phyloP scores from a whole-genome alignment of 169 alveolate species.

The Theileria sp. region DNA sequence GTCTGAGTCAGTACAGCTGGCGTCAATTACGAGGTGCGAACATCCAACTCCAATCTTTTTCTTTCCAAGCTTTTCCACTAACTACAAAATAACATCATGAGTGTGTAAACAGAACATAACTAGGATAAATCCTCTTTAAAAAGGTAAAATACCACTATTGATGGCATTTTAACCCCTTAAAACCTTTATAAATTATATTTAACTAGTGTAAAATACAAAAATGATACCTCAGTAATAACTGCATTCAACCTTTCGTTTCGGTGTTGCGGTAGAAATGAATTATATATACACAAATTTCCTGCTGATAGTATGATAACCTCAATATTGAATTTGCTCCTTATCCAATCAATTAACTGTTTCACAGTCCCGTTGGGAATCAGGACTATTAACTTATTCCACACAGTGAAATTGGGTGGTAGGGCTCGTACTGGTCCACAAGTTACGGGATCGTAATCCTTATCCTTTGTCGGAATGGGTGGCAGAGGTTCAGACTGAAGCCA shows the following conservation, averaged over 20 bases:
- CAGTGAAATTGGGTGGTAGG: slow-evolving; percentile 92
- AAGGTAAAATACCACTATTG: too few species aligned
- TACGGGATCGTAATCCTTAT: slow-evolving; percentile 91
- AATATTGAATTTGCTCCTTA: slow-evolving; percentile 61
- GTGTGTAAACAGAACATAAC: background rate
- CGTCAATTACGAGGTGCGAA: slow-evolving; percentile 83
- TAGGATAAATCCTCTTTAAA: too few species aligned
- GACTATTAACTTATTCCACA: slow-evolving; percentile 94
- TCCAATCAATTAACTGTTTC: slow-evolving; percentile 36
- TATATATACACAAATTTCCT: slow-evolving; percentile 68
- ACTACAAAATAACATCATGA: slow-evolving; percentile 58
- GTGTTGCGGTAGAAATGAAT: slow-evolving; percentile 51
- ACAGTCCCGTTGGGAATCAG: slow-evolving; percentile 77
- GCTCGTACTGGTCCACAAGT: slow-evolving; percentile 93
- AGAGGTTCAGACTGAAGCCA: slow-evolving; percentile 89
- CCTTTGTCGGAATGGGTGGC: slow-evolving; percentile 79
- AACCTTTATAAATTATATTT: too few species aligned
- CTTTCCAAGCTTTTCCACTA: slow-evolving; percentile 74
- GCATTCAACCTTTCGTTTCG: slow-evolving; percentile 70
- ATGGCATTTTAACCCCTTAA: too few species aligned
- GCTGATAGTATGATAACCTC: slow-evolving; percentile 63
- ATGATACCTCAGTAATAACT: slow-evolving; percentile 66
- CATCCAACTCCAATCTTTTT: slow-evolving; percentile 68
- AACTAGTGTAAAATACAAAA: too few species aligned
- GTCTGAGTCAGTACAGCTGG: slow-evolving; percentile 84